These are phyloP conservation scores for Ogataea siamensis DNA, from an alignment of 805 yeast species.

Conservation along the genomic window DNA sequence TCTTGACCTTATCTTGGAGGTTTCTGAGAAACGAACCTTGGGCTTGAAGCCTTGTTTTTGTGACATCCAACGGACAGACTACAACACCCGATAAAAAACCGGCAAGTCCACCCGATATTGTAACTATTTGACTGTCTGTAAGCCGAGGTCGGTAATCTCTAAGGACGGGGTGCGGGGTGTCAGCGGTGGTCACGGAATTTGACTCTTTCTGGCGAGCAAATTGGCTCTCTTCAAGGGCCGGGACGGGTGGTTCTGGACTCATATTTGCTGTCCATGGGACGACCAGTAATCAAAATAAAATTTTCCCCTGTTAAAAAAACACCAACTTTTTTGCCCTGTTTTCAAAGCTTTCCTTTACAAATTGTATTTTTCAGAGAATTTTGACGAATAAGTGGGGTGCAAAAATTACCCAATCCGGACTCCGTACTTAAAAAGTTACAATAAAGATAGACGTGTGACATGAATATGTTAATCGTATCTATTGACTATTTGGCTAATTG, in stretches of 20 bases:
- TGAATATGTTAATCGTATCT: constrained; percentile 2
- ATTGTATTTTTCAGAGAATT: not conserved
- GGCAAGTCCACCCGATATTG: constrained; percentile 89
- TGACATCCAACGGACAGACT: constrained; percentile 95
- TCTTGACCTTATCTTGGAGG: constrained; percentile 12
- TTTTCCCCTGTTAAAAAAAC: constrained; percentile 8
- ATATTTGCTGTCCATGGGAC: constrained; percentile 1
- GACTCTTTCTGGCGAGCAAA: not conserved
- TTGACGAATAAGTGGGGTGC: constrained; percentile 7
- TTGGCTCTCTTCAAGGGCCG: constrained; percentile 5
- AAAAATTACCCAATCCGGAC: constrained; percentile 8
- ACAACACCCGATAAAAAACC: constrained; percentile 86
- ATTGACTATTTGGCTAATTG: constrained; percentile 15
- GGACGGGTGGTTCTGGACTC: constrained; percentile 10
- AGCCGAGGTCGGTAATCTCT: constrained; percentile 17
- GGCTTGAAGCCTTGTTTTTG: constrained; percentile 91
- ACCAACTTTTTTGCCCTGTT: constrained; percentile 3
- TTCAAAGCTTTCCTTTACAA: not conserved
- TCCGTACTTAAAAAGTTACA: not conserved
- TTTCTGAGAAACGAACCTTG: constrained; percentile 56
- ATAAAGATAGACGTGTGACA: not conserved
- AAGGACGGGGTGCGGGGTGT: constrained; percentile 2
- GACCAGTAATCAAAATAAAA: constrained; percentile 2
- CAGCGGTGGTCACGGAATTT: not conserved
- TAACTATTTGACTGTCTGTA: constrained; percentile 50